Percentiles rank a stretch among this genome's conserved stretches.
Conservation (phyloP, 352 stramenopile species). For the Globisporangium perplexum region DNA sequence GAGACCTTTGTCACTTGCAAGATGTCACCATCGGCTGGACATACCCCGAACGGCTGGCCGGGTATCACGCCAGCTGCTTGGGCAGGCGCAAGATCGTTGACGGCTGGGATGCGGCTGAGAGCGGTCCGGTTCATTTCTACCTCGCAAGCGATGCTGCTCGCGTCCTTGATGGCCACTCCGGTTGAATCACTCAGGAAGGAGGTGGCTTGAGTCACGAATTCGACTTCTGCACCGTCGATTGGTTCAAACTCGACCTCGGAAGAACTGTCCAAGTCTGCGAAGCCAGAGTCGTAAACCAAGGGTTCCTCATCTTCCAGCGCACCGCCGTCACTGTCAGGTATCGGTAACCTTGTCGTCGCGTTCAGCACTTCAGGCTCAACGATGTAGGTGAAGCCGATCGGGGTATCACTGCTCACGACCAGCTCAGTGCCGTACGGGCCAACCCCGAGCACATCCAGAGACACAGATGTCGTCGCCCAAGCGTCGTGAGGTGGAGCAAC, state of each 20-base stretch:
- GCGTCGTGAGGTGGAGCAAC: slow-evolving; percentile 12
- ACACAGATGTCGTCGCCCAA: background rate
- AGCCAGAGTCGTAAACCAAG: too few species aligned
- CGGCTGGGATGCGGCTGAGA: slow-evolving; percentile 18
- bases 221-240: slow-evolving; percentile 2
- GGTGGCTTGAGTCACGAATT: slow-evolving; percentile 1
- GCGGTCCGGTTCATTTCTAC: background rate
- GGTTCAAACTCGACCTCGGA: background rate
- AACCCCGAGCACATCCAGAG: slow-evolving; percentile 1
- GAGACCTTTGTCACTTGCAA: background rate
- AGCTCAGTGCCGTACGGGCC: background rate
- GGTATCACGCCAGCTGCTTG: too few species aligned
- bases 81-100: slow-evolving; percentile 16
- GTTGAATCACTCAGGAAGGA: background rate
- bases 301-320: too few species aligned
- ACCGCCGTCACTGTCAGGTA: too few species aligned
- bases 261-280: too few species aligned
- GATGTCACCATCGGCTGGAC: background rate
- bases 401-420: slow-evolving; percentile 4
- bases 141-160: slow-evolving; percentile 14
- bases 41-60: background rate
- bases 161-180: background rate
- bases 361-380: background rate
- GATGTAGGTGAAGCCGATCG: slow-evolving; percentile 17
- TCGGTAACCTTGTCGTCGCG: background rate